Conservation (phyloP, 257 asterid genomes). For the Solanum sparsipilum region DNA sequence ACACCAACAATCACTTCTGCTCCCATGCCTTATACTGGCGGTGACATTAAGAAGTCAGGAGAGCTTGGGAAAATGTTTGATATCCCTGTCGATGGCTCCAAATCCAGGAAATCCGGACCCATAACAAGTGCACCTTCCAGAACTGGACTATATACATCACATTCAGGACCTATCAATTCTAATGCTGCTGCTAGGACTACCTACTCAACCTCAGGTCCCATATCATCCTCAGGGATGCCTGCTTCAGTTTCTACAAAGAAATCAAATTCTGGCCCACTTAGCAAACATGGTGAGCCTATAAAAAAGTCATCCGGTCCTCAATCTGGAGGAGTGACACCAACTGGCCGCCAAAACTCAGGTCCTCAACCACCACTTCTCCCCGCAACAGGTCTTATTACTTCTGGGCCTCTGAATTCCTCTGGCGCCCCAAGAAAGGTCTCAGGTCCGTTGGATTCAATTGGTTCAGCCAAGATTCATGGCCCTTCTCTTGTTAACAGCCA, state of each 20-base stretch:
- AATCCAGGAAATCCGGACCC: conserved; percentile 83
- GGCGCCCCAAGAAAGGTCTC: conserved; percentile 77
- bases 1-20: conserved; percentile 65
- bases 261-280: conserved; percentile 75
- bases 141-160: conserved; percentile 58
- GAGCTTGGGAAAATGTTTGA: conserved; percentile 94
- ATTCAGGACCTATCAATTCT: conserved; percentile 64
- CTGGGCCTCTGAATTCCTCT: conserved; percentile 70
- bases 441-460: conserved; percentile 64
- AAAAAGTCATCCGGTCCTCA: conserved; percentile 86
- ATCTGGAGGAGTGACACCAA: conserved; percentile 66
- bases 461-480: conserved; percentile 41
- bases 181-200: conserved; percentile 54
- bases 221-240: conserved; percentile 45
- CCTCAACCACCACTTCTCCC: conserved; percentile 75
- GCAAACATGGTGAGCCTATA: conserved; percentile 82
- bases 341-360: conserved; percentile 71
- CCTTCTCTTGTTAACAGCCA: conserved; percentile 50
- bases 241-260: conserved; percentile 62
- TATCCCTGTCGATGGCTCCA: conserved; percentile 68
- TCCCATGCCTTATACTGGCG: conserved; percentile 90
- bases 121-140: conserved; percentile 44
- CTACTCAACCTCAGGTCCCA: conserved; percentile 78
- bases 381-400: conserved; percentile 85
- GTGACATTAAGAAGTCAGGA: conserved; percentile 86